Base-by-base conservation (phyloP, 2,329 filamentous ascomycete species). In the Beauveria brongniartii region DNA sequence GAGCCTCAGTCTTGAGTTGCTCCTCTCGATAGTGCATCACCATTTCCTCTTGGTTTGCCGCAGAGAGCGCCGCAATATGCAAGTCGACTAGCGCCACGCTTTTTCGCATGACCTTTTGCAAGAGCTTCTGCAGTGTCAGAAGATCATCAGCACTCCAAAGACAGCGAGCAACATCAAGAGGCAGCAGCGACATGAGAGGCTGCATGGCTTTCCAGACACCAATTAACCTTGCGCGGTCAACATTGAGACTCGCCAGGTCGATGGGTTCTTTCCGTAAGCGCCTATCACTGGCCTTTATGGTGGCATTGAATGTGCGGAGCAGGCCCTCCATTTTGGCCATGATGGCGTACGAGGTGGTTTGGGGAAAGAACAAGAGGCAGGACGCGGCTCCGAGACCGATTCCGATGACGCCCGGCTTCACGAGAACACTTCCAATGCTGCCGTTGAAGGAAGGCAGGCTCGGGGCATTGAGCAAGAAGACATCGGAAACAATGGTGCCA, bases 71-170 rank as follows among this genome's bases (percentile, higher is more conserved):
- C 1, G 68, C 65, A 5, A 78, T 74, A 7, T 79, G 77, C 10
- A 78, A 70, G 18, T 80, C 75, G 7, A 80, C 50, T 1, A 80
- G 60, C 0, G 72, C 72, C 0, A 77, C 22, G 7, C 68, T 69
- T 0, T 70, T 67, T 0, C 73, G 61, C 62, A 76, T 70, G 6
- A 72, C 64, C 10, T 75, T 67, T 0, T 76, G 70, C 0, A 78
- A 62, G 0, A 70, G 71, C 5, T 68, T 69, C 6, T 75, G 70
- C 6, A 81, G 62, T 0, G 65, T 65, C 5, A 68, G 67, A 10
- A 81, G 69, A n/a, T 80, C 77, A 5, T 76, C 72, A 1, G 79
- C 69, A 14, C 69, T 74, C 79, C 79, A 81, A 2, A 73, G 68
- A 3, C 78, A 73, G 3, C 75, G 68, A 0, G 78, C 79, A 34